A percentile compares a stretch with the other conserved stretches of the same genome.
Evolutionary conservation across 495 filamentous ascomycete species (phyloP).

Genomic region (Immersiella caudata): DNA sequence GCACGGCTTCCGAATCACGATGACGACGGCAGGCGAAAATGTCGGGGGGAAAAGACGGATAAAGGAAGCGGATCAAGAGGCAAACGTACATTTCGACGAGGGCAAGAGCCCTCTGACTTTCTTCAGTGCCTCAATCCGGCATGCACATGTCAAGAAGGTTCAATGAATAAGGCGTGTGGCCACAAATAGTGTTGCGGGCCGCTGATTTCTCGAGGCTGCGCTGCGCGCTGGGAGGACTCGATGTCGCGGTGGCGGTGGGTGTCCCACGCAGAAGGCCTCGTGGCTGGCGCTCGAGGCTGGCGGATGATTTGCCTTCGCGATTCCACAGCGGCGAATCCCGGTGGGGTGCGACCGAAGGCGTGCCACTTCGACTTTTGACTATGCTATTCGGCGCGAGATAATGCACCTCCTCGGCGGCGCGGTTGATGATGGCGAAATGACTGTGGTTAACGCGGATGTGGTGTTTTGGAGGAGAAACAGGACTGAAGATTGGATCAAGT

Average conservation of each 20-base stretch:
- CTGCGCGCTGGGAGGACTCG: neutral
- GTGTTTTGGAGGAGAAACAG: conserved; percentile 32
- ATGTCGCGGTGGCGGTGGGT: neutral
- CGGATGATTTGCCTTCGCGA: neutral
- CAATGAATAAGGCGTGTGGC: neutral
- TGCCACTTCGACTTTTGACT: neutral
- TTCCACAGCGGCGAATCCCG: neutral
- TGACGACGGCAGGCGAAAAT: neutral
- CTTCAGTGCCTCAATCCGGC: neutral
- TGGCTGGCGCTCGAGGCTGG: neutral
- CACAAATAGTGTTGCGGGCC: neutral
- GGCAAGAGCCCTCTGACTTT: neutral
- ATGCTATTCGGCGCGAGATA: neutral
- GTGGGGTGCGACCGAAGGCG: neutral
- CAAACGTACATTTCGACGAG: neutral
- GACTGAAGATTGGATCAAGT: conserved; percentile 39
- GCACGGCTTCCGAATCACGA: neutral
- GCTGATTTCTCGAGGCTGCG: neutral
- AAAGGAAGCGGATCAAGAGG: conserved; percentile 1
- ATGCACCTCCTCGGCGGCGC: conserved; percentile 14
- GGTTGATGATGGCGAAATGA: conserved; percentile 11
- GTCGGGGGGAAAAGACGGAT: neutral
- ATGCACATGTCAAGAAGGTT: neutral
- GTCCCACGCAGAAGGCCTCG: neutral
- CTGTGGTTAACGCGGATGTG: conserved; percentile 12